Percentiles rank a stretch among this genome's conserved stretches.
Conservation (phyloP, 176 grass and related monocot genomes). For the Phragmites australis region DNA sequence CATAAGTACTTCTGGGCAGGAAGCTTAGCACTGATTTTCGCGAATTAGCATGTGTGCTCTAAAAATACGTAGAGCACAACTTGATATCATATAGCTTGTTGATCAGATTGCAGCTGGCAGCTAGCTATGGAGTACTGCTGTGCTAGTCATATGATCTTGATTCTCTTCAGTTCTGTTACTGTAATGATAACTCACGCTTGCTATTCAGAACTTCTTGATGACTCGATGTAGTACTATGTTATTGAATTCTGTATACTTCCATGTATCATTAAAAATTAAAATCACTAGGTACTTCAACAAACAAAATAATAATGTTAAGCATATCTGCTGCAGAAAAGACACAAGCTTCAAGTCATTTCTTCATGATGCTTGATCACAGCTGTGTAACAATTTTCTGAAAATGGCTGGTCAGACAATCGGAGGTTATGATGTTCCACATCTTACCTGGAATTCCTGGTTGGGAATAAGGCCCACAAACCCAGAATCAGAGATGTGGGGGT, state of each 20-base stretch:
- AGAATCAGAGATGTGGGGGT: conserved; percentile 88
- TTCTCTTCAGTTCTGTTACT: neutral
- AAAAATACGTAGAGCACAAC: neutral
- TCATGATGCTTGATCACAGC: neutral
- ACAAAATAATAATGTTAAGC: neutral
- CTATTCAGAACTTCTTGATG: neutral
- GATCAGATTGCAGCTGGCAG: conserved; percentile 2
- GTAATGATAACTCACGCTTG: neutral
- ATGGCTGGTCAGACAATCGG: neutral
- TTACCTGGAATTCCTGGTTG: conserved; percentile 85
- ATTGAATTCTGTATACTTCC: neutral
- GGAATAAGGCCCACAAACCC: conserved; percentile 67
- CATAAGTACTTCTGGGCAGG: neutral
- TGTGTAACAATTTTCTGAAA: neutral
- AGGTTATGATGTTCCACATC: neutral
- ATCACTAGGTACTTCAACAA: neutral
- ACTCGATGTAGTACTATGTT: neutral
- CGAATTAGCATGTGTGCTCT: neutral
- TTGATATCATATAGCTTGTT: neutral
- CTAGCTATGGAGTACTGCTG: neutral
- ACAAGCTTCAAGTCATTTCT: neutral
- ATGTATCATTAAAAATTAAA: neutral
- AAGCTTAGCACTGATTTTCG: neutral
- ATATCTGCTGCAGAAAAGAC: neutral
- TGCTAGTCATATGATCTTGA: neutral